Base-by-base conservation (phyloP, 768 basidiomycete species). In the Albatrellus ellisii region DNA sequence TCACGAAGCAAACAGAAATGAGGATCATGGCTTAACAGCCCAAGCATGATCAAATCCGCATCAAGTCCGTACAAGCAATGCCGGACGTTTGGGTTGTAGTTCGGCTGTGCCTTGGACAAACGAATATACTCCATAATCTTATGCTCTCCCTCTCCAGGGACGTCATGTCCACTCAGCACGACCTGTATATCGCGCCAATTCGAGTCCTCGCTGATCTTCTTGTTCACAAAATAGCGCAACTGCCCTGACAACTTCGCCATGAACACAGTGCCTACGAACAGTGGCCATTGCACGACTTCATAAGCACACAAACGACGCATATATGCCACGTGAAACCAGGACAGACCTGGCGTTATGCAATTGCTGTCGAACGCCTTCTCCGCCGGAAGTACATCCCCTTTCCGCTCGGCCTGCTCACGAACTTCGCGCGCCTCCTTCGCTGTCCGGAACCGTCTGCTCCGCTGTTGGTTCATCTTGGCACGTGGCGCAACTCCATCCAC, bases 71-170 rank as follows among this genome's bases (percentile, higher is more conserved):
- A 99, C 42, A 99, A 67, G 63, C 95, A 99, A 62, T 99, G 95
- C 51, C 95, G 82, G 42, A 91, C 74, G 61, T 97, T 98, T 3
- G 94, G 88, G 62, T 95, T 84, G 66, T 98, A 92, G 58, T 88
- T 82, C 6, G 85, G 87, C 59, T 98, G 95, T 24, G 95, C 92
- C 52, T 92, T 84, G 40, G 84, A 80, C 46, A 90, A 64, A 28
- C 95, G 82, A 58, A 99, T 98, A 62, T 92, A 99, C 59, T 97
- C 95, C 86, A 98, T 97, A 52, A 99, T 92, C 70, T 99, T 99
- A 74, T 99, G 95, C 58, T 99, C 95, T 46, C 95, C 95, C 62
- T 99, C 95, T 51, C 95, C 95, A 0, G 95, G 95, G 3, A 97
- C 92, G 53, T 99, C 94, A 59, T 98, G 91, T 9, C 95, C 95